Evolutionary conservation across 108 stramenopile genomes (phyloP).

Genomic region (Pseudonitzschia multiseries): DNA sequence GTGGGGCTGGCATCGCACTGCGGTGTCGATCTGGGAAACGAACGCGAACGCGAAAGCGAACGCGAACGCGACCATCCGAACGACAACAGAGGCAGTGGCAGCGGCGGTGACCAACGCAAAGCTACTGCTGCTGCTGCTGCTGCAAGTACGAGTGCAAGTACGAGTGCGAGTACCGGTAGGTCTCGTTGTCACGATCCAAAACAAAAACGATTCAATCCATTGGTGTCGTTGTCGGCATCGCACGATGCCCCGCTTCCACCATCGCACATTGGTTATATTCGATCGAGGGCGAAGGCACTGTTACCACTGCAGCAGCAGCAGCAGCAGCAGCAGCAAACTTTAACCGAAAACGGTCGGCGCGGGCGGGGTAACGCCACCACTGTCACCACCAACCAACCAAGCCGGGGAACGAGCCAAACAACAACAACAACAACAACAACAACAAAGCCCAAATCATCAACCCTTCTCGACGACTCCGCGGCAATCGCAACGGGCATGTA

Average conservation of each 20-base stretch:
- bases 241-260: conserved; percentile 25
- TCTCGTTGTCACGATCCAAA: too few relatives aligned
- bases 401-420: not conserved
- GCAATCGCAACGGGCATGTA: conserved; percentile 57
- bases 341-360: not conserved
- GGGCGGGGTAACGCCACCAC: too few relatives aligned
- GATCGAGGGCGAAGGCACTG: not conserved
- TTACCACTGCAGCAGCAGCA: not conserved
- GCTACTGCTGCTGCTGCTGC: too few relatives aligned
- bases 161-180: too few relatives aligned
- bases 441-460: too few relatives aligned
- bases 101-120: too few relatives aligned
- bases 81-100: too few relatives aligned
- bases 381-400: not conserved
- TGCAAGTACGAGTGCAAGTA: too few relatives aligned
- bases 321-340: not conserved
- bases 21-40: not conserved
- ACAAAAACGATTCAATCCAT: conserved; percentile 29
- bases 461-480: conserved; percentile 50
- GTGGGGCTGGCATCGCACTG: conserved; percentile 30
- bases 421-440: too few relatives aligned
- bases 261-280: conserved; percentile 23
- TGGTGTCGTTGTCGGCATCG: not conserved
- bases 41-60: not conserved
- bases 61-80: not conserved